phyloP scores from a whole-genome alignment of 352 stramenopile species.

The Pythium rhizo-oryzae region DNA sequence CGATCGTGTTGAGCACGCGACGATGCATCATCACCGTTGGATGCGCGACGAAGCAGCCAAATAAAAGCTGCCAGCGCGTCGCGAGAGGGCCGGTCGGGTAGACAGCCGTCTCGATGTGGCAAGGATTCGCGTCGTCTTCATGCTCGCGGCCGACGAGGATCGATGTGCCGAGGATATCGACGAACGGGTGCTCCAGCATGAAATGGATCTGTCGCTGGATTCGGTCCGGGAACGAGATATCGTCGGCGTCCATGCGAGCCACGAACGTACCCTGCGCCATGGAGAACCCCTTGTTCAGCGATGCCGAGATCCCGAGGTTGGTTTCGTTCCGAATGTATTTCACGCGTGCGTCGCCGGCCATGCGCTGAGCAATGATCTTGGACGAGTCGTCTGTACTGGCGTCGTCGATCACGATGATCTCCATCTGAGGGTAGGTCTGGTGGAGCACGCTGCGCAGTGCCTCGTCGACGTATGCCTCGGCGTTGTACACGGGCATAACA shows the following conservation, averaged over 20 bases:
- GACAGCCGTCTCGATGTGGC: conserved; percentile 34
- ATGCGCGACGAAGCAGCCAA: conserved; percentile 78
- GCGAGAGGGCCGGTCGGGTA: conserved; percentile 59
- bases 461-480: conserved; percentile 40
- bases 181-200: conserved; percentile 39
- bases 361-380: conserved; percentile 47
- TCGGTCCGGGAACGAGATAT: conserved; percentile 59
- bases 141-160: conserved; percentile 36
- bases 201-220: conserved; percentile 58
- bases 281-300: conserved; percentile 74
- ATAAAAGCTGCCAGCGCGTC: conserved; percentile 74
- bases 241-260: conserved; percentile 88
- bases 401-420: conserved; percentile 79
- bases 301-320: conserved; percentile 59
- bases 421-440: conserved; percentile 48
- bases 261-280: conserved; percentile 53
- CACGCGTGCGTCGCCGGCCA: conserved; percentile 40
- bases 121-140: not conserved
- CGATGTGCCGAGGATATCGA: conserved; percentile 45
- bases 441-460: conserved; percentile 47
- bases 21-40: conserved; percentile 81
- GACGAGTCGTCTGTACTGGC: conserved; percentile 51
- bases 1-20: conserved; percentile 37
- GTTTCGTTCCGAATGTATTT: conserved; percentile 46
- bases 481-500: conserved; percentile 79